Conservation (phyloP, 1,139 yeast species). For the Protomyces gravidus region DNA sequence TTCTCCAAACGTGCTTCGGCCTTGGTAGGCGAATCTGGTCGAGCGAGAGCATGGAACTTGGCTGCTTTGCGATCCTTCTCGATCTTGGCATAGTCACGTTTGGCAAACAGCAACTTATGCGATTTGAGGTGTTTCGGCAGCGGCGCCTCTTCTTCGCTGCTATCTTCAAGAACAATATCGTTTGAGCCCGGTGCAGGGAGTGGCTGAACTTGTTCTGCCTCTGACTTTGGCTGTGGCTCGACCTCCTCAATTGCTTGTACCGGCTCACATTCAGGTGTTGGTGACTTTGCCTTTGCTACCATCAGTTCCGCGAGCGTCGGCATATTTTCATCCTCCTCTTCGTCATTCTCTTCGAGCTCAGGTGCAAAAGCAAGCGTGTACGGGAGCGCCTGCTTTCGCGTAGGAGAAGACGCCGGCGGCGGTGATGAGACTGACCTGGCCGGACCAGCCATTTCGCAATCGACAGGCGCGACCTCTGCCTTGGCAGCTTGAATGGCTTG, state of each 20-base stretch:
- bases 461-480: neutral
- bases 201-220: neutral
- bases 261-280: neutral
- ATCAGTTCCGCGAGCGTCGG: neutral
- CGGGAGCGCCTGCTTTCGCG: neutral
- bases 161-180: conserved; percentile 14
- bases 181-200: neutral
- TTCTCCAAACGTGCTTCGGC: conserved; percentile 31
- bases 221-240: neutral
- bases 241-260: neutral
- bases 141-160: conserved; percentile 5
- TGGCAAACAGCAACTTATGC: conserved; percentile 12
- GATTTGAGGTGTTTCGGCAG: conserved; percentile 9
- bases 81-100: conserved; percentile 12
- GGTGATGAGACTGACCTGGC: neutral
- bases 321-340: conserved; percentile 7
- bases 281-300: neutral
- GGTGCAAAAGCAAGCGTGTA: conserved; percentile 1
- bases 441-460: too few relatives aligned
- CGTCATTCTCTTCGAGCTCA: conserved; percentile 16
- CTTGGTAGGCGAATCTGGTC: conserved; percentile 29
- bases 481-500: neutral
- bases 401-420: neutral
- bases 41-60: conserved; percentile 24
- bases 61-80: conserved; percentile 24